Percentiles rank a stretch among this genome's conserved stretches.
These are phyloP conservation scores for Colletotrichum higginsianum DNA, from an alignment of 2,329 filamentous ascomycete species.

Conservation along the genomic window DNA sequence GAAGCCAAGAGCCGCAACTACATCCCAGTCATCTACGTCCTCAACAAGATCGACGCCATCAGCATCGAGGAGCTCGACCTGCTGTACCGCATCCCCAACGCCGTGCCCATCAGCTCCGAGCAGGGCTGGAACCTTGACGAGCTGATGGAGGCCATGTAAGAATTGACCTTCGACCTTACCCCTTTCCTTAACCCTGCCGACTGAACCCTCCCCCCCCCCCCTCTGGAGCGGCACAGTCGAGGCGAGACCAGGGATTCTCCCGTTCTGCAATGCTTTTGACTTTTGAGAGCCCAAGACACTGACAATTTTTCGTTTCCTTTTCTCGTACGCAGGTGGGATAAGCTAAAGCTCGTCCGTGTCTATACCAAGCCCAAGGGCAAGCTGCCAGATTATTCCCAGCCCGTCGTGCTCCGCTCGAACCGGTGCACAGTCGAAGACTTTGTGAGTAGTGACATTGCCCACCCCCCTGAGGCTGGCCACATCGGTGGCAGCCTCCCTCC, in stretches of 20 bases:
- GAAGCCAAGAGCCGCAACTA: slow-evolving; percentile 96
- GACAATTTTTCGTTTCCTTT: slow-evolving; percentile 13
- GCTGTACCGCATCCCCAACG: slow-evolving; percentile 96
- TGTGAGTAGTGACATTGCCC: slow-evolving; percentile 70
- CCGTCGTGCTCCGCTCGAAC: slow-evolving; percentile 87
- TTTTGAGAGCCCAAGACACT: slow-evolving; percentile 10
- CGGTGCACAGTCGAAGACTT: slow-evolving; percentile 97
- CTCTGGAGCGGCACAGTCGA: slow-evolving; percentile 12
- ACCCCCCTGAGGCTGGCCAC: not conserved
- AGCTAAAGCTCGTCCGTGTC: slow-evolving; percentile 89
- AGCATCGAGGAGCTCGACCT: slow-evolving; percentile 98
- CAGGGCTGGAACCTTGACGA: slow-evolving; percentile 99
- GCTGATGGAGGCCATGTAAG: slow-evolving; percentile 91
- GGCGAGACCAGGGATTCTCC: slow-evolving; percentile 4
- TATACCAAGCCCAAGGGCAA: slow-evolving; percentile 99
- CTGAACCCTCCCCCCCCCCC: not conserved
- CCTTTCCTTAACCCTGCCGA: slow-evolving; percentile 1
- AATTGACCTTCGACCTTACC: slow-evolving; percentile 31
- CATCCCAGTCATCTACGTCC: slow-evolving; percentile 98
- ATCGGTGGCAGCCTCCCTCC: not conserved
- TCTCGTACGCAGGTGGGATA: slow-evolving; percentile 79
- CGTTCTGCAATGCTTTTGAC: slow-evolving; percentile 1
- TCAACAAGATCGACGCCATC: slow-evolving; percentile 99
- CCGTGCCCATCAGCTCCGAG: slow-evolving; percentile 97
- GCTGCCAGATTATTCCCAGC: slow-evolving; percentile 90